Base-by-base conservation (phyloP, 805 yeast genomes). In the Cyberlindnera suaveolens region DNA sequence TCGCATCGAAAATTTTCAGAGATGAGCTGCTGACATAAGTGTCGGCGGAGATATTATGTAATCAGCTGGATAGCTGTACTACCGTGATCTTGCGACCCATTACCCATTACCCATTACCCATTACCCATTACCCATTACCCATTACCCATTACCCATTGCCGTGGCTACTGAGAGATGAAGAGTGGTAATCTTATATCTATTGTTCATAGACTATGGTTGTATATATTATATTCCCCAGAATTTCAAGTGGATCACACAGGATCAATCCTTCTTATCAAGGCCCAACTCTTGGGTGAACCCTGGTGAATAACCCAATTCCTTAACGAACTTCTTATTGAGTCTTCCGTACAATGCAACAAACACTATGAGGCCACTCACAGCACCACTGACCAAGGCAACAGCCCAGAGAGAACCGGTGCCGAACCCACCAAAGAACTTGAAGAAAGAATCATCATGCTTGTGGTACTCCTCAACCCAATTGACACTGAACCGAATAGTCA, bases 401-500 rank as follows among this genome's bases (percentile, higher is more conserved):
- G 33, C 7, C 35, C 41, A 23, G 3, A 46, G 18, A 9, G 36
- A 26, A 5, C 15, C 8, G 6, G 18, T 17, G 10, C 40, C 32
- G 27, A 46, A 44, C 3, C 52, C 52, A 4, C 34, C 35, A 27
- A 19, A 30, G 15, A 50, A 9, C 31, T 44, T 49, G 36, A 32
- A 49, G 31, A 47, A 48, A 41, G 50, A 41, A 4, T 38, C 29
- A 6, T 14, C 18, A 13, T 30, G 26, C 35, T 31, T 49, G 23
- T 49, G 49, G 45, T 6, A 38, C 43, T 56, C 42, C 10, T 51
- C 50, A 16, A 66, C 54, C 91, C 91, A 84, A 44, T 76, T 67
- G 16, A 77, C 72, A 23, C 81, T 77, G 47, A 84, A 70, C 40
- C 68, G 70, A 29, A 84, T 57, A 9, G 82, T 71, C 43, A 84